Evolutionary conservation across 1,284 basidiomycete species (phyloP).

Genomic region (Violaceomyces palustris): DNA sequence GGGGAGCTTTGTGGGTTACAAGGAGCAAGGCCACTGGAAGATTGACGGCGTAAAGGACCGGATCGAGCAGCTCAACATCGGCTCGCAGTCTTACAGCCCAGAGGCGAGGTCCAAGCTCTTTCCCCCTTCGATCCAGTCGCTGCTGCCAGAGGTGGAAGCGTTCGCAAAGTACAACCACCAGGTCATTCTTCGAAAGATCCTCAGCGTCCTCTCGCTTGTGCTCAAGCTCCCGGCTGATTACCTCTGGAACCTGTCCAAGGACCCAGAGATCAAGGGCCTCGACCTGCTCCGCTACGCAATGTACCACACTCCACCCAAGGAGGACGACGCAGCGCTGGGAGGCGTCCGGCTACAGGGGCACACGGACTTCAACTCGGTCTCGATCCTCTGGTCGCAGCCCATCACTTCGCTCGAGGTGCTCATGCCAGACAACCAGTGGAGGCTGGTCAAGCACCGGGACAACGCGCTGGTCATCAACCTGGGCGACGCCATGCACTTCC

Average conservation of each 20-base stretch:
- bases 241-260: slow-evolving; percentile 54
- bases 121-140: slow-evolving; percentile 30
- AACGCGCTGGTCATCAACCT: slow-evolving; percentile 50
- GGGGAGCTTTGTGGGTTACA: slow-evolving; percentile 54
- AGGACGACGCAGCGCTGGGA: slow-evolving; percentile 50
- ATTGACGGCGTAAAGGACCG: slow-evolving; percentile 52
- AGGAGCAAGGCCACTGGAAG: slow-evolving; percentile 55
- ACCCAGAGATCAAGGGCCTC: slow-evolving; percentile 53
- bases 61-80: slow-evolving; percentile 56
- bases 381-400: slow-evolving; percentile 55
- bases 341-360: slow-evolving; percentile 56
- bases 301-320: slow-evolving; percentile 53
- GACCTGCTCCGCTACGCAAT: slow-evolving; percentile 55
- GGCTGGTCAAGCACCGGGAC: slow-evolving; percentile 53
- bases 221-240: slow-evolving; percentile 55
- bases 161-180: slow-evolving; percentile 53
- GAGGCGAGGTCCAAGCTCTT: slow-evolving; percentile 27
- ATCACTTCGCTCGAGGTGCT: slow-evolving; percentile 55
- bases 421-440: slow-evolving; percentile 54
- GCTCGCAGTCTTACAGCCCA: slow-evolving; percentile 42
- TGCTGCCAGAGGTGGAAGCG: slow-evolving; percentile 52
- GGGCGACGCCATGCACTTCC: slow-evolving; percentile 49
- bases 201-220: slow-evolving; percentile 54
- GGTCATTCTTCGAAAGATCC: slow-evolving; percentile 53
- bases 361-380: slow-evolving; percentile 55